These are phyloP conservation scores for Narthecium ossifragum DNA, from an alignment of 106 monocot genomes.

Conservation along the genomic window DNA sequence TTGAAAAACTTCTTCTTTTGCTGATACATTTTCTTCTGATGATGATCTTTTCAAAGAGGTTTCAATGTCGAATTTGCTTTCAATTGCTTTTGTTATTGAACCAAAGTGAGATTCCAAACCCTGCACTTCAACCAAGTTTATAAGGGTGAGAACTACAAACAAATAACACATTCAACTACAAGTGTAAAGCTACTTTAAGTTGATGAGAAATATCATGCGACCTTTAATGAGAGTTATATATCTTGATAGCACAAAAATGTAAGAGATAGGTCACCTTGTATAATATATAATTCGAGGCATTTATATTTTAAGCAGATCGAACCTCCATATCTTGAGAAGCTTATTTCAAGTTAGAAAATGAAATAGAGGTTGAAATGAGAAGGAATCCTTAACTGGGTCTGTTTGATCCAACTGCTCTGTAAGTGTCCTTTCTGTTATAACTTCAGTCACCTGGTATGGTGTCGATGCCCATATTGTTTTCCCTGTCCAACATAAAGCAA, in stretches of 20 bases:
- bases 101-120: conserved; percentile 5
- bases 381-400: conserved; percentile 52
- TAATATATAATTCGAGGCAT: no score
- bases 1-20: conserved; percentile 6
- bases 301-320: no score
- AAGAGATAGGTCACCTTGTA: no score
- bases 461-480: not conserved
- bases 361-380: conserved; percentile 1
- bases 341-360: not conserved
- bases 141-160: not conserved
- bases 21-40: conserved; percentile 13
- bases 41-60: conserved; percentile 13
- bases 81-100: not conserved
- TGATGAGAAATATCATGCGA: no score
- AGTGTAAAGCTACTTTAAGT: no score
- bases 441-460: not conserved
- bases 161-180: not conserved
- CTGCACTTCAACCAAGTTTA: conserved; percentile 19
- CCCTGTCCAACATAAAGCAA: conserved; percentile 6
- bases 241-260: no score
- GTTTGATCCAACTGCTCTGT: conserved; percentile 8
- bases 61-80: conserved; percentile 13
- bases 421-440: not conserved
- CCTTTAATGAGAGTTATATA: no score
- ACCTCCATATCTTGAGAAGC: no score